Base-by-base conservation (phyloP, 306 rosid species). In the Albizia julibrissin region DNA sequence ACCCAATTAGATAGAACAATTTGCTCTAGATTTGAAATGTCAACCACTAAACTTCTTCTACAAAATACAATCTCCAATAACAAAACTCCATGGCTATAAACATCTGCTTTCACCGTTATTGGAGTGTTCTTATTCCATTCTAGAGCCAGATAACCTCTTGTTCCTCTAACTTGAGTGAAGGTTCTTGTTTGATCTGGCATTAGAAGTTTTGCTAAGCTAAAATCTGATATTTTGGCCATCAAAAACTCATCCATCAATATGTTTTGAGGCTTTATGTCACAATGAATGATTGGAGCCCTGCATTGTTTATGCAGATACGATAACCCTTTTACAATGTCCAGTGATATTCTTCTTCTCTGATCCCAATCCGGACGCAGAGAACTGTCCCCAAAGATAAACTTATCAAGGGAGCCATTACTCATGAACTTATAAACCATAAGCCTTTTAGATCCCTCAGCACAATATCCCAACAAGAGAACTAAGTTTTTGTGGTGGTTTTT, bases 391-490 rank as follows among this genome's bases (percentile, higher is more conserved):
- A 84, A 84, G 4, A 87, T 50, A 62, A 87, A 72, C 22, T 87
- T 79, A 44, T 62, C 86, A 52, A 87, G 87, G n/a, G 89, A 87
- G n/a, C 85, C 76, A 8, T 84, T 87, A 52, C 87, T 71, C 89
- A 87, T 84, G 79, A 78, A 87, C 8, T 87, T 87, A 81, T 84
- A 87, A 61, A 87, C 87, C 62, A 87, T 19, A 81, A 87, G 89
- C 81, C 89, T 84, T 80, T 69, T 80, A 3, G 85, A 62, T 50
- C 84, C 89, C 73, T 87, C 86, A 0, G 34, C 77, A 74, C 86
- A 78, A 65, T 74, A 87, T 0, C 89, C 87, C 1, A 87, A 46
- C 69, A 87, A 75, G 3, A 87, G 81, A 74, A 87, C 89, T 1
- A 87, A 69, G 79, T 87, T 84, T 71, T 72, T 74, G 74, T 84